Evolutionary conservation across 345 rosid genomes (phyloP).

Genomic region (Ceriops decandra): DNA sequence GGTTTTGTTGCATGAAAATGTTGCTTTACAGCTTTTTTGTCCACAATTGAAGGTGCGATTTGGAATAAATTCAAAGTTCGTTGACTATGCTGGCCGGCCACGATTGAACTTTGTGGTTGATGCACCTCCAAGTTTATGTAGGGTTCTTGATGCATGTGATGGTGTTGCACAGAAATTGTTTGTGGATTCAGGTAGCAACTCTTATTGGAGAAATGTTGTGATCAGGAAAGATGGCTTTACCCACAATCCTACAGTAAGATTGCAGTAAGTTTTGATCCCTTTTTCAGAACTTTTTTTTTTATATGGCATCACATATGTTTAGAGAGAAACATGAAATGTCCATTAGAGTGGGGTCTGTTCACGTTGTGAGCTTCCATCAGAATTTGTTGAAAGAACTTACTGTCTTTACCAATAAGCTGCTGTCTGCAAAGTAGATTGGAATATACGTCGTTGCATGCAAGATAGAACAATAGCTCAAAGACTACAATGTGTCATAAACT

Average conservation of each 20-base stretch:
- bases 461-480: no score
- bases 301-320: not conserved
- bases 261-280: constrained; percentile 54
- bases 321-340: not conserved
- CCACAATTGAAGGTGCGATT: constrained; percentile 50
- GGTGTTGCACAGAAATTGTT: constrained; percentile 35
- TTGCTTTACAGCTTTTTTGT: constrained; percentile 55
- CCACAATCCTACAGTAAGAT: constrained; percentile 50
- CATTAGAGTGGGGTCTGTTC: no score
- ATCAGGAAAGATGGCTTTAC: constrained; percentile 30
- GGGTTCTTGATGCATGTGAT: constrained; percentile 64
- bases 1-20: constrained; percentile 41
- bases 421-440: no score
- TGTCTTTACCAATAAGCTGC: no score
- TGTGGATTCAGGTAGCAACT: constrained; percentile 51
- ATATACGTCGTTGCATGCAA: no score
- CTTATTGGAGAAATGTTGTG: constrained; percentile 64
- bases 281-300: not conserved
- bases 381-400: no score
- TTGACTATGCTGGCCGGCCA: constrained; percentile 53
- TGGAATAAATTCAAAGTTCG: constrained; percentile 51
- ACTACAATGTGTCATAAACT: no score
- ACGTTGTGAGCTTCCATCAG: no score
- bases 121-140: constrained; percentile 45
- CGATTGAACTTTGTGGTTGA: constrained; percentile 66